These are phyloP conservation scores for Drechslerella dactyloides DNA, from an alignment of 2,329 filamentous ascomycete genomes.

Conservation along the genomic window DNA sequence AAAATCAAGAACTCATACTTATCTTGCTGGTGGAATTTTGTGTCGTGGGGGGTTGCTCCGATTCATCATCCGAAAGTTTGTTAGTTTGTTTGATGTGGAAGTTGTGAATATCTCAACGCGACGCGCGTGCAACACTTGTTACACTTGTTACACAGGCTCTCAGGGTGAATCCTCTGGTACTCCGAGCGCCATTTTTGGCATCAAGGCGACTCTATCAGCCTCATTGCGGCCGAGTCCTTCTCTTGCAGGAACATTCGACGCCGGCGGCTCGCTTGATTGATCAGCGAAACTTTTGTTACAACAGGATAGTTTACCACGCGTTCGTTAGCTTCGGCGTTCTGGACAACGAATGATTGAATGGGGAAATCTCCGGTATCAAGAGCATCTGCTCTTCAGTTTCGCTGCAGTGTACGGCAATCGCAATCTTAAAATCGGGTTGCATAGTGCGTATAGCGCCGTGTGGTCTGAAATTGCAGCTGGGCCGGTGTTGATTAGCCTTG, in stretches of 20 bases:
- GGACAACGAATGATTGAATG: not conserved
- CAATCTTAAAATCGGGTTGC: not conserved
- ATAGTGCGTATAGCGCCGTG: not conserved
- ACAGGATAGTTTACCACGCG: too few species aligned
- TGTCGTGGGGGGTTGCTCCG: too few species aligned
- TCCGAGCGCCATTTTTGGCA: not conserved
- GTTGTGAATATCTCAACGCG: not conserved
- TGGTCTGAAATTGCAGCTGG: not conserved
- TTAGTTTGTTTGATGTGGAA: not conserved
- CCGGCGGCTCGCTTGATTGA: too few species aligned
- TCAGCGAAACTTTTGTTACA: too few species aligned
- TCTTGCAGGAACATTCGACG: too few species aligned
- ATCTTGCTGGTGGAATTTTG: too few species aligned
- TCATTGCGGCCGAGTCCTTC: too few species aligned
- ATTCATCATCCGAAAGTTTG: too few species aligned
- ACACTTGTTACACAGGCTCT: not conserved
- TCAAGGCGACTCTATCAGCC: too few species aligned
- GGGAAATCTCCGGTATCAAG: conserved; percentile 1
- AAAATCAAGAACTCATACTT: too few species aligned
- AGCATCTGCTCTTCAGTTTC: not conserved
- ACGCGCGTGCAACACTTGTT: too few species aligned
- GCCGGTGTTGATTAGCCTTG: not conserved
- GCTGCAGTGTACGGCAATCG: too few species aligned
- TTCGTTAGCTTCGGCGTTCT: not conserved
- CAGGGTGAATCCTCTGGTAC: not conserved